phyloP scores from a whole-genome alignment of 768 basidiomycete species.

The Psilocybe cyanescens region DNA sequence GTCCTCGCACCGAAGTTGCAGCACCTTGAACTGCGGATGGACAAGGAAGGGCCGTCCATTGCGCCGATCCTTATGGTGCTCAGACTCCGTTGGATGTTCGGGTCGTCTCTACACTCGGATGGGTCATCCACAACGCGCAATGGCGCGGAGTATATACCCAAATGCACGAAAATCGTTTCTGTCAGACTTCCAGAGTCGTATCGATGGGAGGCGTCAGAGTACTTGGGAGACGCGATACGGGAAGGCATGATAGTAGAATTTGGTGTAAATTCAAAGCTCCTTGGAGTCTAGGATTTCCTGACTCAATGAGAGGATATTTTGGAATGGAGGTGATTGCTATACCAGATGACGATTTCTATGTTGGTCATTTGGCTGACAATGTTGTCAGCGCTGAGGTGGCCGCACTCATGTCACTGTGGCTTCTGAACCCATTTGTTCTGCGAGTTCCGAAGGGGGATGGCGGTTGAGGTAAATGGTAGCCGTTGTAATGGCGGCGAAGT shows the following conservation, averaged over 20 bases:
- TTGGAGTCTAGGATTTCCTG: too few relatives aligned
- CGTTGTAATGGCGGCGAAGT: too few relatives aligned
- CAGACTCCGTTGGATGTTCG: not conserved
- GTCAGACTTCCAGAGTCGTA: not conserved
- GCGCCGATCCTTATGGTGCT: not conserved
- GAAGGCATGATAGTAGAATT: not conserved
- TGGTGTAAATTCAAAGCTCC: too few relatives aligned
- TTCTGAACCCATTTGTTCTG: not conserved
- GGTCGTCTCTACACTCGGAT: not conserved
- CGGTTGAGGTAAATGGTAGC: not conserved
- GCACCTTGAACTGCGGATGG: not conserved
- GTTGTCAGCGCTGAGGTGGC: too few relatives aligned
- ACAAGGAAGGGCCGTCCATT: not conserved
- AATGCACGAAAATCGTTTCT: not conserved
- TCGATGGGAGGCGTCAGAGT: not conserved
- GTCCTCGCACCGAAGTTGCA: not conserved
- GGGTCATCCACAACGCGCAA: not conserved
- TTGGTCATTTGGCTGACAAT: too few relatives aligned
- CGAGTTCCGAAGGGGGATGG: not conserved
- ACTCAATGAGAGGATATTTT: too few relatives aligned
- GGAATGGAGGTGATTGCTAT: too few relatives aligned
- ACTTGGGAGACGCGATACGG: not conserved
- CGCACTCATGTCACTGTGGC: not conserved
- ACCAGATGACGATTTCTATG: too few relatives aligned
- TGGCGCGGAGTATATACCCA: not conserved